These are phyloP conservation scores for Polyporus tsugae DNA, from an alignment of 1,284 basidiomycete genomes.

Conservation along the genomic window DNA sequence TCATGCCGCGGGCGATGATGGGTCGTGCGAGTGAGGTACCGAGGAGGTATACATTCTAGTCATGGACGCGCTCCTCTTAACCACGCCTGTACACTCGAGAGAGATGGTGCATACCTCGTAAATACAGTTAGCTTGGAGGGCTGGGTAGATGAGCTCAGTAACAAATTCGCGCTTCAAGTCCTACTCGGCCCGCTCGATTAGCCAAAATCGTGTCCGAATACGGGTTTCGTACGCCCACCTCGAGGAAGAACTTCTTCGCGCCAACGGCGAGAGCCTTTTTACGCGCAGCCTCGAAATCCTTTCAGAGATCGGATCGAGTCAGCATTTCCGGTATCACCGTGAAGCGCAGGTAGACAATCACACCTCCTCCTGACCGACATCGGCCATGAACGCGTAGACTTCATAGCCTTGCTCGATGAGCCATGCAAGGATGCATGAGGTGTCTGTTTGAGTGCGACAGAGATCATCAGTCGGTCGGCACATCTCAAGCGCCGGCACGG, in stretches of 20 bases:
- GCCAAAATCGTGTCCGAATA: background rate
- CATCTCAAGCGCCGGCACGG: background rate
- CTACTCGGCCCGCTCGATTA: slow-evolving; percentile 48
- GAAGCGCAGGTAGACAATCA: background rate
- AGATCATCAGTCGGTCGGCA: slow-evolving; percentile 10
- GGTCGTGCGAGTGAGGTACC: background rate
- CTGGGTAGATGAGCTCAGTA: slow-evolving; percentile 96
- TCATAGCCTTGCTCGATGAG: slow-evolving; percentile 98
- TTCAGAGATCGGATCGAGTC: slow-evolving; percentile 8
- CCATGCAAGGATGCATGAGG: slow-evolving; percentile 97
- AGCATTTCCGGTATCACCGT: slow-evolving; percentile 12
- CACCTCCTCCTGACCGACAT: slow-evolving; percentile 98
- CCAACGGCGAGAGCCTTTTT: slow-evolving; percentile 93
- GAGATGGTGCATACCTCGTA: slow-evolving; percentile 76
- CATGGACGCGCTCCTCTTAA: background rate
- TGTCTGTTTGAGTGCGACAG: slow-evolving; percentile 63
- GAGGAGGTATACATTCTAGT: slow-evolving; percentile 90
- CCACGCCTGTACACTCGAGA: background rate
- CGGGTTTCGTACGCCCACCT: slow-evolving; percentile 53
- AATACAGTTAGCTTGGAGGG: slow-evolving; percentile 98
- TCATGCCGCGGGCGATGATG: slow-evolving; percentile 99
- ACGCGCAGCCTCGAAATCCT: slow-evolving; percentile 96
- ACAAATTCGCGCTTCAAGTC: slow-evolving; percentile 97
- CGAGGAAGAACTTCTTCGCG: slow-evolving; percentile 94
- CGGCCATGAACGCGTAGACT: slow-evolving; percentile 98